phyloP scores from a whole-genome alignment of 2,329 filamentous ascomycete genomes.

The Trichoderma harzianum region DNA sequence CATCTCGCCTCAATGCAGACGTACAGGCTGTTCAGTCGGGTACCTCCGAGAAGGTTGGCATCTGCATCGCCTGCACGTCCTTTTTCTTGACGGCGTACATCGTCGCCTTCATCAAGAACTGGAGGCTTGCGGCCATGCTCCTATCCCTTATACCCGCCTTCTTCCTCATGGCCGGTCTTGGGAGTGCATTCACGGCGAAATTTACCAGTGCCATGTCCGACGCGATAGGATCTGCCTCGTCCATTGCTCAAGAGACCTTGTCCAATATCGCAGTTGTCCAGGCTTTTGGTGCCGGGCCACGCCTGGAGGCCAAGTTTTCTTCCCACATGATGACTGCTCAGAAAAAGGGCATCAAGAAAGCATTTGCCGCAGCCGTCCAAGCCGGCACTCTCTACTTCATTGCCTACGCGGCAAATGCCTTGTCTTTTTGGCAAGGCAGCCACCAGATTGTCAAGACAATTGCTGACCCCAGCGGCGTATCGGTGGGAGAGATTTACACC shows the following conservation, averaged over 20 bases:
- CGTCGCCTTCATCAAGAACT: slow-evolving; percentile 63
- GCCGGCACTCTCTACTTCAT: slow-evolving; percentile 64
- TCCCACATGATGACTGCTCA: slow-evolving; percentile 48
- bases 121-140: slow-evolving; percentile 60
- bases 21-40: slow-evolving; percentile 65
- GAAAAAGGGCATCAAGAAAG: slow-evolving; percentile 55
- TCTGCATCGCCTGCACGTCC: slow-evolving; percentile 57
- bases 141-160: slow-evolving; percentile 61
- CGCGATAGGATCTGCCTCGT: slow-evolving; percentile 55
- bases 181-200: slow-evolving; percentile 52
- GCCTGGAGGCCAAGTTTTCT: slow-evolving; percentile 59
- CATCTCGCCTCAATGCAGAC: slow-evolving; percentile 61
- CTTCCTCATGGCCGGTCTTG: slow-evolving; percentile 55
- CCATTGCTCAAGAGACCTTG: slow-evolving; percentile 60
- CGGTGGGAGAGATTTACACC: slow-evolving; percentile 54
- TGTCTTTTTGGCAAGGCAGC: slow-evolving; percentile 67
- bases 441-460: slow-evolving; percentile 44
- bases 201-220: slow-evolving; percentile 50
- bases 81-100: slow-evolving; percentile 67
- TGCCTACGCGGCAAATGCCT: slow-evolving; percentile 62
- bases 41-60: slow-evolving; percentile 68
- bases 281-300: slow-evolving; percentile 57
- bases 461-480: slow-evolving; percentile 33
- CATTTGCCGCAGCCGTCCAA: slow-evolving; percentile 53
- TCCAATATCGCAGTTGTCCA: slow-evolving; percentile 60